Percentiles rank a stretch among this genome's conserved stretches.
These are phyloP conservation scores for Akanthomyces muscarius DNA, from an alignment of 2,329 filamentous ascomycete genomes.

Conservation along the genomic window DNA sequence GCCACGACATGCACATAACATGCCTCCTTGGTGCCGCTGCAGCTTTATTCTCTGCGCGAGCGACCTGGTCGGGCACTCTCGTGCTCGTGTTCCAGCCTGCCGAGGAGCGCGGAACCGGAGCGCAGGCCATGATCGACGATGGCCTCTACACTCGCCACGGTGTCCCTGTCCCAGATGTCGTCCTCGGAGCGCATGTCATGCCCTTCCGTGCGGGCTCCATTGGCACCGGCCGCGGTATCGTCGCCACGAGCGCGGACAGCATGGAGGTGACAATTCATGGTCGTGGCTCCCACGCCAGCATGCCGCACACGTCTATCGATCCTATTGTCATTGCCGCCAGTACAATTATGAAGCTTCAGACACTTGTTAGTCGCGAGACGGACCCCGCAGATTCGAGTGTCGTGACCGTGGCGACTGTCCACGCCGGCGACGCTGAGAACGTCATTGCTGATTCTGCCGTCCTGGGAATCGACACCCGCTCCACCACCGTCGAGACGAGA, in stretches of 20 bases:
- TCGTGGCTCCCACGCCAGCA: constrained; percentile 38
- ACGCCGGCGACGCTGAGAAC: constrained; percentile 40
- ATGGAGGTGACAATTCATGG: constrained; percentile 32
- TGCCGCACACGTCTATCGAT: constrained; percentile 42
- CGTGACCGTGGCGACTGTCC: constrained; percentile 41
- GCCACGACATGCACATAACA: constrained; percentile 63
- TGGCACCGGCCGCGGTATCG: constrained; percentile 24
- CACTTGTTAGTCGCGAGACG: constrained; percentile 30
- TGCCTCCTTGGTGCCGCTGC: constrained; percentile 52
- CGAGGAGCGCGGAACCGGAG: constrained; percentile 61
- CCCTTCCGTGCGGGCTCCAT: constrained; percentile 30
- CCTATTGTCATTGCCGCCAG: constrained; percentile 41
- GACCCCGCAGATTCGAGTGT: constrained; percentile 37
- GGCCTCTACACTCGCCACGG: constrained; percentile 30
- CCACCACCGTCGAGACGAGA: constrained; percentile 29
- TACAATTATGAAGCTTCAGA: constrained; percentile 35
- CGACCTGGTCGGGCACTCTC: constrained; percentile 58
- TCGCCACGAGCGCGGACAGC: constrained; percentile 26
- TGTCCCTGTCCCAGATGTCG: constrained; percentile 30
- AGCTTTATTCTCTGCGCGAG: constrained; percentile 40
- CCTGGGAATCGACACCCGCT: constrained; percentile 39
- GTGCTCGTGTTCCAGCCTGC: constrained; percentile 64
- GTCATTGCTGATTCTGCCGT: constrained; percentile 40
- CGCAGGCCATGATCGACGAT: constrained; percentile 39
- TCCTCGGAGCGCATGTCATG: constrained; percentile 36